Evolutionary conservation across 2,329 filamentous ascomycete genomes (phyloP).

Genomic region (Colletotrichum filicis): DNA sequence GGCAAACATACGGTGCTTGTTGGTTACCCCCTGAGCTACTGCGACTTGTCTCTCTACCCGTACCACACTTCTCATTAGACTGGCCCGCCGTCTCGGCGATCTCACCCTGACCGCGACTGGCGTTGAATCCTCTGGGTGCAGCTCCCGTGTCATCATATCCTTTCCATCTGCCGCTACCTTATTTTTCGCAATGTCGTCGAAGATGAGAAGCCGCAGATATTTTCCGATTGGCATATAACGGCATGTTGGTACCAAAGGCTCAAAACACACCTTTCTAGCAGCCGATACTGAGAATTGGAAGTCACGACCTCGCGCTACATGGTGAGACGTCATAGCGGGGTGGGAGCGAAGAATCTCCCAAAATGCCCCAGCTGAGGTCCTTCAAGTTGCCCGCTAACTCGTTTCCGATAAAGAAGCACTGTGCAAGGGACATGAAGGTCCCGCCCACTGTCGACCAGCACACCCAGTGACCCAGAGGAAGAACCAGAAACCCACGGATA

Average conservation of each 20-base stretch:
- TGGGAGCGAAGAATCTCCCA: neutral
- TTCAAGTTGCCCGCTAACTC: neutral
- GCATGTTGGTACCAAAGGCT: neutral
- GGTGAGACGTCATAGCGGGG: conserved; percentile 29
- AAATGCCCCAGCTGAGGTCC: neutral
- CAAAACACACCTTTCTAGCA: neutral
- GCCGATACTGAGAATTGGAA: neutral
- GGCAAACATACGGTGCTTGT: neutral
- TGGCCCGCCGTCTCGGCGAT: neutral
- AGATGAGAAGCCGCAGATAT: neutral
- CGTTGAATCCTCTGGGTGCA: neutral
- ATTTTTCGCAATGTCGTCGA: neutral
- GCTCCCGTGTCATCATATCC: neutral
- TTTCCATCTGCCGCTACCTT: neutral
- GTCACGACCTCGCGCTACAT: neutral
- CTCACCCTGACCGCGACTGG: neutral
- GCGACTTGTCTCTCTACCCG: neutral
- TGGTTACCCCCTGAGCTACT: neutral
- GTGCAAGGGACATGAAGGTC: conserved; percentile 18
- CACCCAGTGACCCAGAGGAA: neutral
- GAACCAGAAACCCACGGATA: too few relatives aligned
- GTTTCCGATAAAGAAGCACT: conserved; percentile 28
- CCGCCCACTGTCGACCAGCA: neutral
- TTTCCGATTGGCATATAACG: neutral
- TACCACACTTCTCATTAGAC: neutral